Base-by-base conservation (phyloP, 2,329 filamentous ascomycete genomes). In the Colletotrichum sidae region DNA sequence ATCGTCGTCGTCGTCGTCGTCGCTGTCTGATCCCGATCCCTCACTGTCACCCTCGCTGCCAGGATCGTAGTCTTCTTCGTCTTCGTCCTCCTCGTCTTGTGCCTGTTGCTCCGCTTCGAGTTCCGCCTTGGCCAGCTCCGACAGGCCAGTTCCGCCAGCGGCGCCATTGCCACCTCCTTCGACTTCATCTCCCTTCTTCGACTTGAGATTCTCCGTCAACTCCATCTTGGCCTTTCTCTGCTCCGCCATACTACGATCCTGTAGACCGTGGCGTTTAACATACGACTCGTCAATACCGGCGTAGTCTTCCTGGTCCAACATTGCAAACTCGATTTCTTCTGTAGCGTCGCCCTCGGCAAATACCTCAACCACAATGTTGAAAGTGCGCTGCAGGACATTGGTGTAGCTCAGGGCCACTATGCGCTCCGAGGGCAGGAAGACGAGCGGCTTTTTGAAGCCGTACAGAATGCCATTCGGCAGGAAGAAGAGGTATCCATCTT, bases 231-330 rank as follows among this genome's bases (percentile, higher is more conserved):
- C 89, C 71, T 88, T 88, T 55, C 89, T 78, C 72, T 87, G 84
- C 72, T 91, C 89, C 0, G 88, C 89, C 87, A 92, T 88, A 72
- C 89, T 91, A 65, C 87, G 81, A 71, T 92, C 88, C 67, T 90
- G 86, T 34, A 92, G 80, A 0, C 84, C 81, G 69, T 91, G 85
- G 9, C 81, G 81, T 70, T 84, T 83, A 51, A 91, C 81, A 70
- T 89, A 92, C n/a, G 72, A 74, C 68, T 86, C 83, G 70, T 90
- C 87, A 67, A 92, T 91, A 25, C 84, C 86, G 5, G 77, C 79
- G 66, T 89, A 91, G 72, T 92, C 88, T 68, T 88, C 87, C 75
- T 92, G 89, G 70, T 92, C 89, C 15, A 92, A 74, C 89, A 91
- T 91, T 42, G 81, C 82, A 68, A 91, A 91, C 72, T 91, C 89